Evolutionary conservation across 2,329 filamentous ascomycete species (phyloP), one percentile per base, ranked within the genome.

Genomic region (Raffaelea arxii): DNA sequence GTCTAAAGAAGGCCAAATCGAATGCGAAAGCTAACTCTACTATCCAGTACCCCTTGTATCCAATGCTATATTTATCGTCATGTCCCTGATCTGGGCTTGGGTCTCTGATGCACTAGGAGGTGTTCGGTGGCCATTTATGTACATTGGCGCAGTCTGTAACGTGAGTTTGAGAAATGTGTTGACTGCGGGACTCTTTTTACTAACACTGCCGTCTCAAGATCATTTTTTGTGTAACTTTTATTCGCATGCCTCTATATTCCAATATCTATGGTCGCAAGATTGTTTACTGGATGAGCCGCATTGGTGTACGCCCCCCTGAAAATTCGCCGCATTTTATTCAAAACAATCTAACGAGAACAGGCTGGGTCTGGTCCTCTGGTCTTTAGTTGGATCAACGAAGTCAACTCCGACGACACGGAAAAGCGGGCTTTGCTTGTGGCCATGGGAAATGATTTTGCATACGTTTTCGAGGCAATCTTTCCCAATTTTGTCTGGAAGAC

Each of bases 41-140:
- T n/a, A n/a, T n/a, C n/a, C n/a, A 58, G 53, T 60, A 9, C 64
- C 64, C 2, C 49, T 63, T 2, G 49, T 58, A 1, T 60, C 62
- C 0, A 60, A 55, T 0, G 63, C 55, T 23, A 54, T 66, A 4
- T 64, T 66, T 35, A 61, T 67, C 22, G 58, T 49, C 2, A 56
- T 66, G 41, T 55, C 60, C 21, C 51, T 67, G 3, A 42, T 53
- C 25, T 65, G 63, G 64, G 65, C 55, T 4, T 65, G 61, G 60
- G 53, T 64, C 1, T 65, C 63, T 0, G 65, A 67, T 36, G 63
- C 58, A 0, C 56, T 54, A 7, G 53, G 49, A 0, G 65, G 63
- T 1, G 47, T 55, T 4, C 61, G 65, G 7, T 66, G 59, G 58
- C 65, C 64, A 3, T 67, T 67, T 46, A 63, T 67, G 19, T 59